Evolutionary conservation across 139 green algal genomes (phyloP), one percentile per base, ranked within the genome.

Genomic region (Tetraselmis chui): DNA sequence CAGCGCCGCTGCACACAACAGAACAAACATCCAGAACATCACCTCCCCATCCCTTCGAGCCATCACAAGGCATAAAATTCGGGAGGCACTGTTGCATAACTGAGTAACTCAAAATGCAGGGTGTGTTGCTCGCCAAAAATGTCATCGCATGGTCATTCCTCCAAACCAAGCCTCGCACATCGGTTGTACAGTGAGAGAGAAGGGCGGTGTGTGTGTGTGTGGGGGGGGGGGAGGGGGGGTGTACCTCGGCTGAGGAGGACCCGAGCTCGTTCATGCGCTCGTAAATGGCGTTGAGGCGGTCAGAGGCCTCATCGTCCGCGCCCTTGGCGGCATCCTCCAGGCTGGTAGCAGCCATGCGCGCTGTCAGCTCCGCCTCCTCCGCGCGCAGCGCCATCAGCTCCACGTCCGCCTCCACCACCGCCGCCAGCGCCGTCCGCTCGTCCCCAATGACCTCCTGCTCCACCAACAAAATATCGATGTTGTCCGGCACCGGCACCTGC

Each of bases 391-490:
- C 76, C 91, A 97, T 95, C 0, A 99, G 91, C 91, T 99, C 93
- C 77, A 96, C 87, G 81, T 99, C 95, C 0, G 97, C 97, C 29
- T 94, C 92, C 76, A 99, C 93, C 59, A 99, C 97, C 29, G 95
- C 92, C 82, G 92, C 32, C 76, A 96, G 75, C 32, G 91, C 91
- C 26, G 88, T 89, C 29, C 87, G 83, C 22, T 91, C 86, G 79
- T 86, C 84, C 31, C 84, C 82, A 75, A 86, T 83, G 27, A 88
- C 81, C 87, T 98, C 95, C 91, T 99, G 97, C 92, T 99, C 97
- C 87, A 99, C 97, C 80, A 99, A 92, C 83, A 99, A 89, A 80
- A 99, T 95, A 79, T 99, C 97, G 79, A 99, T 95, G 80, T 88
- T 92, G 27, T 97, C 92, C 1, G 97, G 97, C 84, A 99, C 96